phyloP scores from a whole-genome alignment of 805 yeast species.

The Kazachstania bromeliacearum region DNA sequence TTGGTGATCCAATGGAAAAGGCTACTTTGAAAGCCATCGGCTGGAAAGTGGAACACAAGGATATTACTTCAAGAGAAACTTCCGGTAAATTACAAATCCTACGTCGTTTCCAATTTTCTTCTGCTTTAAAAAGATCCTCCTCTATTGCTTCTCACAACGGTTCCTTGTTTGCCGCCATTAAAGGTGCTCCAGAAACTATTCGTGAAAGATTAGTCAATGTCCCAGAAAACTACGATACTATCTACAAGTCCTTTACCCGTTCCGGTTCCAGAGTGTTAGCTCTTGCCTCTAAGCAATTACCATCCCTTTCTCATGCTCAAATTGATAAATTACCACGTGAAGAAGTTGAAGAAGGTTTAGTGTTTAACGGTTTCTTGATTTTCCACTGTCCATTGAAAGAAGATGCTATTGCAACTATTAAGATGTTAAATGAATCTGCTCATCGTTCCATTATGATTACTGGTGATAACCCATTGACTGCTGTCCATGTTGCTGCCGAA shows the following conservation, averaged over 20 bases:
- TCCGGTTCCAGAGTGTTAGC: constrained; percentile 95
- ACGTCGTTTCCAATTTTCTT: constrained; percentile 95
- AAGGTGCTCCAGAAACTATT: constrained; percentile 98
- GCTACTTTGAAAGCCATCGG: constrained; percentile 82
- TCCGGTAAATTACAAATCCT: constrained; percentile 52
- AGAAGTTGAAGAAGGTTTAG: constrained; percentile 61
- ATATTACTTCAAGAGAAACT: constrained; percentile 45
- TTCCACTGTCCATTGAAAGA: constrained; percentile 95
- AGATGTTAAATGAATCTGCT: constrained; percentile 88
- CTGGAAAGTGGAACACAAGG: constrained; percentile 77
- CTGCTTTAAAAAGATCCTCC: constrained; percentile 92
- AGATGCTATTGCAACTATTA: constrained; percentile 84
- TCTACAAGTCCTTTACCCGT: constrained; percentile 84
- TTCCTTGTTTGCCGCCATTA: constrained; percentile 68
- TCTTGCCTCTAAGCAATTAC: constrained; percentile 74
- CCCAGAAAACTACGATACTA: constrained; percentile 74
- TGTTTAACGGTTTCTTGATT: constrained; percentile 86
- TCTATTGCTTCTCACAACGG: constrained; percentile 56
- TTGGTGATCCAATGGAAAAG: constrained; percentile 99
- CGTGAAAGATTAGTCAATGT: constrained; percentile 60
- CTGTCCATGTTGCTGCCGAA: constrained; percentile 93
- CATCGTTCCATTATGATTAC: constrained; percentile 97
- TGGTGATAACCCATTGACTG: constrained; percentile 97
- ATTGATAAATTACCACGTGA: constrained; percentile 60
- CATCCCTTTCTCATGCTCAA: constrained; percentile 39